A percentile compares a stretch with the other conserved stretches of the same genome.
Evolutionary conservation across 2,329 filamentous ascomycete genomes (phyloP).

Genomic region (Colletotrichum chrysophilum): DNA sequence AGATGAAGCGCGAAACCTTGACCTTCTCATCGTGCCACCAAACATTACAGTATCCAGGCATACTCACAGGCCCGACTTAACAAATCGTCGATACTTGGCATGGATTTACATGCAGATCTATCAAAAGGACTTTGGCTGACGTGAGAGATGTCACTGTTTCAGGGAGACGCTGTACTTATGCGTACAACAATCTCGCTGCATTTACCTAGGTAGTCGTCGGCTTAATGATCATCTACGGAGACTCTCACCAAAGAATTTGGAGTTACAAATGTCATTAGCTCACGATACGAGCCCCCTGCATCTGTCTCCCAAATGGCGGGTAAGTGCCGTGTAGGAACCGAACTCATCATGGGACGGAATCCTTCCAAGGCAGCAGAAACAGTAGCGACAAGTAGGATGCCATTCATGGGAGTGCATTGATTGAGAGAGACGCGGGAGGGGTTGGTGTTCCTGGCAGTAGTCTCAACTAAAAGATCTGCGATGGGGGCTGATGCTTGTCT

Average conservation of each 20-base stretch:
- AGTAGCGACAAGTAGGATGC: neutral
- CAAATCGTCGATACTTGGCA: neutral
- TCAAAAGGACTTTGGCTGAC: neutral
- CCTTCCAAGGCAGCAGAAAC: neutral
- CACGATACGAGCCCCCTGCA: neutral
- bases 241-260: neutral
- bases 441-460: neutral
- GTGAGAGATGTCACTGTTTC: neutral
- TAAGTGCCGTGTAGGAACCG: neutral
- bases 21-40: neutral
- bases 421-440: neutral
- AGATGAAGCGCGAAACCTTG: neutral
- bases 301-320: neutral
- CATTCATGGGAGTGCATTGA: neutral
- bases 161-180: neutral
- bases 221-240: neutral
- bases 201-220: rapidly evolving
- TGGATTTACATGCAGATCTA: neutral
- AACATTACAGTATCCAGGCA: no score
- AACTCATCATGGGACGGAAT: neutral
- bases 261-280: neutral
- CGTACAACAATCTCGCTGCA: rapidly evolving
- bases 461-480: neutral
- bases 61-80: neutral
- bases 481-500: neutral